Base-by-base conservation (phyloP, 306 rosid species). In the Vigna unguiculata region DNA sequence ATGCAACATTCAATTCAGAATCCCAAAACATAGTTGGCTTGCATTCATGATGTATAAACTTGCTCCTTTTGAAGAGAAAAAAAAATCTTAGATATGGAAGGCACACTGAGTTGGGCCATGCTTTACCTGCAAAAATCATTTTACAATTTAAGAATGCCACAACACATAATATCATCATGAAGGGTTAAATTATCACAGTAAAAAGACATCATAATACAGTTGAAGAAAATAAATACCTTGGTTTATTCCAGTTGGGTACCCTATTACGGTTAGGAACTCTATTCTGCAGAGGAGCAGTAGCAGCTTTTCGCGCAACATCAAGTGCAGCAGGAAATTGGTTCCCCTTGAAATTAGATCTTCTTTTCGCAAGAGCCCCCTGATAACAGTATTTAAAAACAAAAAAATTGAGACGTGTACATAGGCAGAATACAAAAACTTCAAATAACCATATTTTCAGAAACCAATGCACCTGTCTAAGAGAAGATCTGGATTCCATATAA, bases 311-410 rank as follows among this genome's bases (percentile, higher is more conserved):
- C 15, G 97, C 98, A 80, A 80, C 80, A 73, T 88, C 97, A 17
- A 71, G 64, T 63, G 96, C 88, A 78, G 86, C 28, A 13, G 96
- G 88, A 83, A 92, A 92, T 45, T 92, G 96, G 75, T 89, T 91
- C 52, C 90, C 93, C 69, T 84, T 93, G 75, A 88, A 96, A 86
- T 82, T 88, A 45, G 98, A 88, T 80, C 99, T 90, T 80, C 93
- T 89, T 79, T 84, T 89, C 53, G 98, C 92, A 62, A 96, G 83
- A 64, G 78, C 83, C 22, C 97, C 98, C 99, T 95, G 82, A 66
- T 68, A 22, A 70, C 51, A 57, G 46, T 66, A 47, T 30, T 54
- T 16, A 9, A 71, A 64, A 6, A 52, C 0, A 28, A 34, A 32
- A 46, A 2, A 58, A 22, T 4, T 24, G 25, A 48, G 38, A 66